A percentile compares a stretch with the other conserved stretches of the same genome.
Conservation (phyloP, 139 green algal genomes). For the Chlorella sp. region DNA sequence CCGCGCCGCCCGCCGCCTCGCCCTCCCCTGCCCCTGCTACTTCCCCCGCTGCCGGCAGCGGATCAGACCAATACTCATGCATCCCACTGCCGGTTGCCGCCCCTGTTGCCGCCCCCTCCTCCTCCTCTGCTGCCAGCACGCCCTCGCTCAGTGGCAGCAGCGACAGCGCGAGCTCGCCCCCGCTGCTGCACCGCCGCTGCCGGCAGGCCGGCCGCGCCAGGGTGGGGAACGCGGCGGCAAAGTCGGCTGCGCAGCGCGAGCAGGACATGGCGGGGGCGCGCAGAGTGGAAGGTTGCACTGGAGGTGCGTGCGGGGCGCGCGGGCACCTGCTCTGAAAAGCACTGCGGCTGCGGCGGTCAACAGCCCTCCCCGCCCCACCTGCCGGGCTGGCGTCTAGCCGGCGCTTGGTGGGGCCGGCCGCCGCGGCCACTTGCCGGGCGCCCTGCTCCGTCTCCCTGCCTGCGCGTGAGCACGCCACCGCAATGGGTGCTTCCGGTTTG, state of each 20-base stretch:
- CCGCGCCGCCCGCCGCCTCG: background rate
- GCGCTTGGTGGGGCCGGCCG: constrained; percentile 5
- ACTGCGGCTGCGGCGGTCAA: background rate
- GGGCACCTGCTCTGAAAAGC: background rate
- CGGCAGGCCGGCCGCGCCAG: background rate
- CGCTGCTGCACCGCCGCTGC: constrained; percentile 14
- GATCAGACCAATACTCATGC: constrained; percentile 14
- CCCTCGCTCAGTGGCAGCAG: constrained; percentile 12
- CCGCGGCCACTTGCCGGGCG: background rate
- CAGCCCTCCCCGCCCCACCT: background rate
- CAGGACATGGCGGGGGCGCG: background rate
- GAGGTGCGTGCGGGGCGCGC: background rate
- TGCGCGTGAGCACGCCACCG: no score
- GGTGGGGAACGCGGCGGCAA: constrained; percentile 18
- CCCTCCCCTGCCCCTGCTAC: background rate
- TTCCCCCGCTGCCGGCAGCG: background rate
- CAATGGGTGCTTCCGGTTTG: no score
- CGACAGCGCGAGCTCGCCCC: no score
- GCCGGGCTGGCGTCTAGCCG: constrained; percentile 28
- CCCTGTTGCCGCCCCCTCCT: background rate
- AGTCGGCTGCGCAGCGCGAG: constrained; percentile 3
- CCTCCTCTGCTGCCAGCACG: background rate
- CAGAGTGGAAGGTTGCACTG: background rate
- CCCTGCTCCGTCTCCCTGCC: background rate
- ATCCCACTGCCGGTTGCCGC: background rate